Evolutionary conservation across 192 early-diverging fungal genomes (phyloP).

Genomic region (Linnemannia exigua): DNA sequence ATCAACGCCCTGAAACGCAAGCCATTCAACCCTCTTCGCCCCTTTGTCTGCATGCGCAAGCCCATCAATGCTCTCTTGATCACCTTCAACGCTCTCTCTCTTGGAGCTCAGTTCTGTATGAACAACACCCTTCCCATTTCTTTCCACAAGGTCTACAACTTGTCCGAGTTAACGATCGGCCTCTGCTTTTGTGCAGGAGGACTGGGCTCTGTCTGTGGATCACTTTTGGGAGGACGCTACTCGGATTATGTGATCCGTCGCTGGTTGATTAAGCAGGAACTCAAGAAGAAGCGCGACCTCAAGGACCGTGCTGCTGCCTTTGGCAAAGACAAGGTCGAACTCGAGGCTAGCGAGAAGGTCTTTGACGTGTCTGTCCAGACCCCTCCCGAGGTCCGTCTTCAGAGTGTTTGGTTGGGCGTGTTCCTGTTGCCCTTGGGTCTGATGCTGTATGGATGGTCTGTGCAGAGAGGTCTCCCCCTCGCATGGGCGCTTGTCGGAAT

Average conservation of each 20-base stretch:
- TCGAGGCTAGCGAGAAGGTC: conserved; percentile 3
- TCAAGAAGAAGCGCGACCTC: conserved; percentile 22
- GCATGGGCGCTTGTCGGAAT: conserved; percentile 21
- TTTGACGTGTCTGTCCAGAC: conserved; percentile 34
- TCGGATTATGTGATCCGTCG: conserved; percentile 50
- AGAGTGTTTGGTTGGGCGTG: conserved; percentile 52
- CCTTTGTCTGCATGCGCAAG: conserved; percentile 33
- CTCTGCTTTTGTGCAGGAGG: conserved; percentile 61
- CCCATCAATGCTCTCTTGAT: conserved; percentile 50
- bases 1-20: conserved; percentile 17
- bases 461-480: conserved; percentile 19
- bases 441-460: conserved; percentile 52
- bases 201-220: conserved; percentile 56
- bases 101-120: conserved; percentile 57
- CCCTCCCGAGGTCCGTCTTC: conserved; percentile 46
- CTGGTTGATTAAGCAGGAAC: conserved; percentile 48
- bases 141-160: conserved; percentile 42
- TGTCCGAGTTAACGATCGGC: conserved; percentile 56
- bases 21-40: conserved; percentile 49
- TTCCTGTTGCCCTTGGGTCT: conserved; percentile 41
- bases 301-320: conserved; percentile 28
- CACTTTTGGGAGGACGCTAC: conserved; percentile 56
- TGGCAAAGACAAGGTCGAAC: background rate
- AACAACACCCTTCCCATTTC: conserved; percentile 56
- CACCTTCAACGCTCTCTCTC: conserved; percentile 45